Percentiles rank a stretch among this genome's conserved stretches.
These are phyloP conservation scores for Rhizopus microsporus DNA, from an alignment of 371 early-diverging fungal species.

Conservation along the genomic window DNA sequence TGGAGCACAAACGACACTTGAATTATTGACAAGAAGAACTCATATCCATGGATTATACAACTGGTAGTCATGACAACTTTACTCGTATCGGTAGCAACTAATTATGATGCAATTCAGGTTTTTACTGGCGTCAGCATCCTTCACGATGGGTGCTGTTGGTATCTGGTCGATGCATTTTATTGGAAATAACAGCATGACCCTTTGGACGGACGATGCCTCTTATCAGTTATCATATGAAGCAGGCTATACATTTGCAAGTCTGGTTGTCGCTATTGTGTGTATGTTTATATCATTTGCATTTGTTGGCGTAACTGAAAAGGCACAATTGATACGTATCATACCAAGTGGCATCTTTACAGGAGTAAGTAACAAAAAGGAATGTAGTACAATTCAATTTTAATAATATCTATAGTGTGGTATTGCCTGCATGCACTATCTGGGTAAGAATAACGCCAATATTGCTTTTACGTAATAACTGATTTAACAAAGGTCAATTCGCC, in stretches of 20 bases:
- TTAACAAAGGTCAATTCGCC: constrained; percentile 42
- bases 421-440: constrained; percentile 48
- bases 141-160: constrained; percentile 45
- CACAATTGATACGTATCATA: constrained; percentile 31
- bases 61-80: constrained; percentile 14
- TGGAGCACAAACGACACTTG: constrained; percentile 36
- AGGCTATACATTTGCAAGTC: constrained; percentile 46
- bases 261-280: constrained; percentile 38
- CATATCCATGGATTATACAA: constrained; percentile 35
- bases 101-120: constrained; percentile 24
- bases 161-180: constrained; percentile 59
- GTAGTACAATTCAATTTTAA: neutral
- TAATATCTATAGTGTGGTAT: constrained; percentile 34
- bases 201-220: constrained; percentile 4
- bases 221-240: constrained; percentile 41
- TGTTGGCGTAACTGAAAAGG: constrained; percentile 48
- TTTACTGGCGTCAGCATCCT: constrained; percentile 38
- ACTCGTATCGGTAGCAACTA: neutral
- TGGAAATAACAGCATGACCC: constrained; percentile 44
- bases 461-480: neutral
- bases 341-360: constrained; percentile 46
- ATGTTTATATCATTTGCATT: constrained; percentile 50
- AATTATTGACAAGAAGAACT: constrained; percentile 33
- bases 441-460: constrained; percentile 21
- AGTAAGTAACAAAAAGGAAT: constrained; percentile 22